Base-by-base conservation (phyloP, 1,284 basidiomycete genomes). In the Xerocomus nothofagi region DNA sequence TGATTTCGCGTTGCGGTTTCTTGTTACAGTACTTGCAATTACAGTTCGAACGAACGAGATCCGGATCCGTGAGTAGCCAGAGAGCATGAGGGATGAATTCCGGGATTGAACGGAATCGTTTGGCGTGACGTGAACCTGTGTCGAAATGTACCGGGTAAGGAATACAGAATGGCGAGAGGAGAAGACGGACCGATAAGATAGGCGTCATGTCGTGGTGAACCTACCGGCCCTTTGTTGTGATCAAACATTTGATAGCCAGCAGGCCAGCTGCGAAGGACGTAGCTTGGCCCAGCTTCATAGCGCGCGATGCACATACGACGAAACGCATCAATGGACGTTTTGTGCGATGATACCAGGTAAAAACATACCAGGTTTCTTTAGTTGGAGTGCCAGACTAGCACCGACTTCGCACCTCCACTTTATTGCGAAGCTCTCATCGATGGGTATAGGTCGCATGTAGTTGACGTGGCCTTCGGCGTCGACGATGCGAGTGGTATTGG, bases 41-140 rank as follows among this genome's bases (percentile, higher is more conserved):
- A 61, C 90, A 93, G 31, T 77, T 77, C 0, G 65, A 55, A 20
- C 71, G 67, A 56, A 79, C 67, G 54, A 75, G 59, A 2, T 72
- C 74, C 0, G 72, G 63, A 54, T 88, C 81, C 4, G 73, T 71
- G 65, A 85, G 75, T 2, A 93, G 76, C 90, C 90, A 93, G 51
- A 81, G 71, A 2, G 87, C 86, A 61, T 93, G 90, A 4, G 88
- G 88, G 37, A 86, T 78, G 61, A 92, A 89, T 62, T 93, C 90
- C 47, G 85, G 84, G 10, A 82, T 73, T 4, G 89, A 91, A 34
- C 91, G 85, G 66, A 91, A 93, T 33, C 78, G 76, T 26, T 62
- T 69, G 37, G 70, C 67, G 23, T 67, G 51, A 29, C 59, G 55
- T 5, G 80, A 81, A 40, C 80, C 81, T 77, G 34, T 3, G 10